Percentiles rank a stretch among this genome's conserved stretches.
phyloP scores from a whole-genome alignment of 495 filamentous ascomycete species.

The Sporormia fimetaria region DNA sequence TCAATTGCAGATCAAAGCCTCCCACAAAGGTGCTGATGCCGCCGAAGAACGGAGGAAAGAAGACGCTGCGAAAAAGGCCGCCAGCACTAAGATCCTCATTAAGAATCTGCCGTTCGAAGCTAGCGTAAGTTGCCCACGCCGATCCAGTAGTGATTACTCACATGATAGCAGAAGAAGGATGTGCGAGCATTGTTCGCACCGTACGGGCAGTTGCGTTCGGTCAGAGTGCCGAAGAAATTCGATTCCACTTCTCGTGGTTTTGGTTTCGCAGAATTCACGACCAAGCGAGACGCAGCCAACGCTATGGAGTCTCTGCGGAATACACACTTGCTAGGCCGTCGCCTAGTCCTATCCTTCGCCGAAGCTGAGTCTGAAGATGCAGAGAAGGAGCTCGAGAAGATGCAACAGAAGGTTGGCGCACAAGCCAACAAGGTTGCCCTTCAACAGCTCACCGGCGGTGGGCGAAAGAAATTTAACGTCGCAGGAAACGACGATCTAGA shows the following conservation, averaged over 20 bases:
- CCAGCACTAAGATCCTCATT: constrained; percentile 85
- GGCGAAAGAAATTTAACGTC: constrained; percentile 79
- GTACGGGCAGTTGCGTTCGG: constrained; percentile 83
- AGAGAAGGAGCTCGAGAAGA: constrained; percentile 88
- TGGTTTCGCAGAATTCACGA: constrained; percentile 93
- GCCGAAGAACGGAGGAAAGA: constrained; percentile 73
- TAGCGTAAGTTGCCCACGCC: constrained; percentile 29
- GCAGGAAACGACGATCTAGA: constrained; percentile 48
- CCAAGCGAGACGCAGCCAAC: constrained; percentile 81
- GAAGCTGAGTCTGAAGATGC: constrained; percentile 75
- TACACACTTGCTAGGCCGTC: constrained; percentile 84
- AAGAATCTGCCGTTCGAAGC: constrained; percentile 98
- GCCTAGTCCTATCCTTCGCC: constrained; percentile 82
- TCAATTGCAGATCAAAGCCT: constrained; percentile 67
- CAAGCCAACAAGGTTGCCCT: constrained; percentile 81
- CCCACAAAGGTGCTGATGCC: constrained; percentile 74
- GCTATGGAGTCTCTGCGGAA: constrained; percentile 82
- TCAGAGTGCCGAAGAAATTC: constrained; percentile 91
- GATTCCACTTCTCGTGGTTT: constrained; percentile 79
- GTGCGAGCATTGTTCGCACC: constrained; percentile 70
- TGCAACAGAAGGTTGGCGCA: constrained; percentile 85
- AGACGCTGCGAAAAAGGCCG: constrained; percentile 65
- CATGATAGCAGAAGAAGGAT: constrained; percentile 56
- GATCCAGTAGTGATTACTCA: not conserved
- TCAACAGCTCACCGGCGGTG: constrained; percentile 69